These are phyloP conservation scores for Podila minutissima DNA, from an alignment of 192 early-diverging fungal species.

Conservation along the genomic window DNA sequence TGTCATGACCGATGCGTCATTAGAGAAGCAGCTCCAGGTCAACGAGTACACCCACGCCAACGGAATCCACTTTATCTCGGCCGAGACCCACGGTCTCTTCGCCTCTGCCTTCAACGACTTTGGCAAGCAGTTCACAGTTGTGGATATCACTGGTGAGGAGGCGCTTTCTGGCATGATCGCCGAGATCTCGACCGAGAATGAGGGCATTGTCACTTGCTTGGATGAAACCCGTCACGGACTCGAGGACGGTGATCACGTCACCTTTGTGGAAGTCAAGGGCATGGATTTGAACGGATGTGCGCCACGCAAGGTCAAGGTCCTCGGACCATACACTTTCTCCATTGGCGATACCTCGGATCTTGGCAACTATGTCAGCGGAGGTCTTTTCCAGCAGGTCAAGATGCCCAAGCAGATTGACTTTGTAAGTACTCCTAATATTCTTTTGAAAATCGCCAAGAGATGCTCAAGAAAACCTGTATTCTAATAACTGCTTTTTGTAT, in stretches of 20 bases:
- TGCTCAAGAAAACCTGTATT: not conserved
- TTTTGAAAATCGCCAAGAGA: no score
- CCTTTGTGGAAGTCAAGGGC: slow-evolving; percentile 92
- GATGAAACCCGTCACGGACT: slow-evolving; percentile 97
- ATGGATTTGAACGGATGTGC: slow-evolving; percentile 89
- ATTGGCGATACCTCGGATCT: slow-evolving; percentile 90
- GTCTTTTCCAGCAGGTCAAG: slow-evolving; percentile 97
- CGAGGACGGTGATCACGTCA: slow-evolving; percentile 97
- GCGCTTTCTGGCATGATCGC: slow-evolving; percentile 94
- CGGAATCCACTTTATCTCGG: slow-evolving; percentile 87
- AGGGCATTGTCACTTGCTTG: slow-evolving; percentile 93
- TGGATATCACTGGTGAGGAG: slow-evolving; percentile 93
- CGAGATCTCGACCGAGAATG: slow-evolving; percentile 73
- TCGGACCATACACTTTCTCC: slow-evolving; percentile 97
- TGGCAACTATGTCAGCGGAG: slow-evolving; percentile 82
- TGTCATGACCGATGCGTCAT: slow-evolving; percentile 85
- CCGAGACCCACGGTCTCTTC: slow-evolving; percentile 92
- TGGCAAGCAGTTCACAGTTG: slow-evolving; percentile 86
- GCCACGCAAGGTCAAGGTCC: slow-evolving; percentile 84
- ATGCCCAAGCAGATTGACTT: slow-evolving; percentile 87
- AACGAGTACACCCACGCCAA: slow-evolving; percentile 82
- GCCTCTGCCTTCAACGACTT: slow-evolving; percentile 97
- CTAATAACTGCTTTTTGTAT: not conserved
- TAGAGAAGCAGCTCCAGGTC: slow-evolving; percentile 83
- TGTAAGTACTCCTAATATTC: slow-evolving; percentile 56